phyloP scores from a whole-genome alignment of 805 yeast genomes.

The Ogataea zsoltii region DNA sequence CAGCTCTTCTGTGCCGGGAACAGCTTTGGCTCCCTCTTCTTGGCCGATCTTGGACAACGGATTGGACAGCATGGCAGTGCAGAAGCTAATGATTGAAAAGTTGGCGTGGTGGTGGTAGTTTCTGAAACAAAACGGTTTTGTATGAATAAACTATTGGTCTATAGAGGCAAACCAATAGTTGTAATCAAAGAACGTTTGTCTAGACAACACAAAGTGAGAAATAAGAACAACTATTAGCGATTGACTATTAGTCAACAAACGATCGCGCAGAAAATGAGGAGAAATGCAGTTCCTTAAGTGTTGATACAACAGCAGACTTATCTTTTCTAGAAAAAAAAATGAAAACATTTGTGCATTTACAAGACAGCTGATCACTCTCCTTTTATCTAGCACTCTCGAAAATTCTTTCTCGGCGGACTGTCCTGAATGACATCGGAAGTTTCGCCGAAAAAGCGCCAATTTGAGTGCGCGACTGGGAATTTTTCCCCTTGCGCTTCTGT shows the following conservation, averaged over 20 bases:
- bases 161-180: background rate
- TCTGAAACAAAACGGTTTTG: no score
- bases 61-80: background rate
- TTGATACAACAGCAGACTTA: no score
- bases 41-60: background rate
- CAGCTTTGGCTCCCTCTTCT: background rate
- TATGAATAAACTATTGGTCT: background rate
- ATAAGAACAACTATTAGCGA: no score
- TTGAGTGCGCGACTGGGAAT: background rate
- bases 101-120: no score
- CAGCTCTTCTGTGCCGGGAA: background rate
- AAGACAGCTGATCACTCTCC: background rate
- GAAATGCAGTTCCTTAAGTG: no score
- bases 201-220: background rate
- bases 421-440: slow-evolving; percentile 12
- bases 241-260: background rate
- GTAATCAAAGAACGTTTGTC: background rate
- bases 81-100: background rate
- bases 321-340: background rate
- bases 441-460: slow-evolving; percentile 12
- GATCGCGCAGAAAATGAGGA: background rate
- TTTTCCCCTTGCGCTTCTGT: slow-evolving; percentile 3
- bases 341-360: background rate
- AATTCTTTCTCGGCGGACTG: slow-evolving; percentile 10
- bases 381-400: slow-evolving; percentile 11